Evolutionary conservation across 495 filamentous ascomycete genomes (phyloP).

Genomic region (Xylaria cubensis): DNA sequence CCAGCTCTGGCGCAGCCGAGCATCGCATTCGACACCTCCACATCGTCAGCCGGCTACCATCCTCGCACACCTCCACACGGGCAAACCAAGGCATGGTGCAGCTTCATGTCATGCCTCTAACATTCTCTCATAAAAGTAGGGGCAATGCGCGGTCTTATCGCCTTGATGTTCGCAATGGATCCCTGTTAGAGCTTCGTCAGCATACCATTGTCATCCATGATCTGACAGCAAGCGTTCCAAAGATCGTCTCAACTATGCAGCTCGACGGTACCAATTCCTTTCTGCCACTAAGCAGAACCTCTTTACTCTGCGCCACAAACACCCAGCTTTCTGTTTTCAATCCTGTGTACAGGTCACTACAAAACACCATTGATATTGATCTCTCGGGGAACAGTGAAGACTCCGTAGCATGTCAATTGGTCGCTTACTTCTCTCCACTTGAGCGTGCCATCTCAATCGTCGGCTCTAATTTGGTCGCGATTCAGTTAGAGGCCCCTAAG

Average conservation of each 20-base stretch:
- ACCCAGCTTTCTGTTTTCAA: conserved; percentile 63
- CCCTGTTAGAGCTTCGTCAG: conserved; percentile 57
- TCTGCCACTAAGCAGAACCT: conserved; percentile 58
- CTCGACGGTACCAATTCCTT: conserved; percentile 54
- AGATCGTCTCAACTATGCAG: conserved; percentile 46
- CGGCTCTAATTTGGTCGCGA: conserved; percentile 62
- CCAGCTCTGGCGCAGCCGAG: conserved; percentile 28
- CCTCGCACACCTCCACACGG: conserved; percentile 33
- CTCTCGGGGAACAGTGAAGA: conserved; percentile 32
- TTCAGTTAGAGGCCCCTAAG: conserved; percentile 69
- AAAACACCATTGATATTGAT: conserved; percentile 58
- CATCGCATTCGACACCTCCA: conserved; percentile 49
- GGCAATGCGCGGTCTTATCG: conserved; percentile 44
- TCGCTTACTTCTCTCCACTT: conserved; percentile 68
- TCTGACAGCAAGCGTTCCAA: conserved; percentile 56
- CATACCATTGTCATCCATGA: conserved; percentile 57
- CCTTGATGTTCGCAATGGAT: conserved; percentile 63
- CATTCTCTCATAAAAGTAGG: neutral
- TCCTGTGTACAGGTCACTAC: conserved; percentile 69
- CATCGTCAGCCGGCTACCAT: conserved; percentile 48
- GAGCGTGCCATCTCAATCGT: conserved; percentile 66
- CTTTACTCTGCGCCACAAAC: conserved; percentile 52
- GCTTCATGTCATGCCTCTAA: conserved; percentile 38
- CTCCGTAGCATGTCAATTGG: conserved; percentile 49
- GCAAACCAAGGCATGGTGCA: conserved; percentile 36